Evolutionary conservation across 768 basidiomycete species (phyloP).

Genomic region (Tephrocybe sp.): DNA sequence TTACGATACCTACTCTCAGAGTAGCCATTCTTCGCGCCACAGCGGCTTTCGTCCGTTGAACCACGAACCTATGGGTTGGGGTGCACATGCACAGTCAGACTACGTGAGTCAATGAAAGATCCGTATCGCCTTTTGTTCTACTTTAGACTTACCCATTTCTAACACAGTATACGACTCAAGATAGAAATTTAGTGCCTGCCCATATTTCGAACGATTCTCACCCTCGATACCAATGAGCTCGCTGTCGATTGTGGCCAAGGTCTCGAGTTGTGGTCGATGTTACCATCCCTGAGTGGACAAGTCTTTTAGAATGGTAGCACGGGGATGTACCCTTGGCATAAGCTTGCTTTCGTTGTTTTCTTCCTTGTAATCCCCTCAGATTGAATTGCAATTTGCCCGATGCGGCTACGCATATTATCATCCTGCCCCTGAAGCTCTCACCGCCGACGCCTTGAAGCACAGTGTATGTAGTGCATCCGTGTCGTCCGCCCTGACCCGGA

Average conservation of each 20-base stretch:
- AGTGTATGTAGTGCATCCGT: too few species aligned
- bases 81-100: constrained; percentile 45
- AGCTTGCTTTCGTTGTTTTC: too few species aligned
- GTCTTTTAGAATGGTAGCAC: too few species aligned
- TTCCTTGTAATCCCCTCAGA: too few species aligned
- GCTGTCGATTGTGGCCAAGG: not conserved
- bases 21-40: constrained; percentile 39
- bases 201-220: constrained; percentile 41
- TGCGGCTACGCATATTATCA: too few species aligned
- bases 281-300: too few species aligned
- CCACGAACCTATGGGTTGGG: constrained; percentile 54
- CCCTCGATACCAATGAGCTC: constrained; percentile 42
- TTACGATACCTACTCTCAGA: constrained; percentile 51
- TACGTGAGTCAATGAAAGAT: constrained; percentile 58
- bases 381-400: too few species aligned
- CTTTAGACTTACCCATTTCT: constrained; percentile 7
- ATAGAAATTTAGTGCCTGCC: constrained; percentile 32
- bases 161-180: constrained; percentile 33
- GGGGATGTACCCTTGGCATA: too few species aligned
- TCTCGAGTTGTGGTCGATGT: not conserved
- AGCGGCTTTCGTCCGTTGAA: constrained; percentile 52
- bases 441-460: too few species aligned
- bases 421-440: too few species aligned
- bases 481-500: too few species aligned
- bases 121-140: not conserved